Evolutionary conservation across 2,329 filamentous ascomycete species (phyloP), one percentile per base, ranked within the genome.

Genomic region (Geosmithia flava): DNA sequence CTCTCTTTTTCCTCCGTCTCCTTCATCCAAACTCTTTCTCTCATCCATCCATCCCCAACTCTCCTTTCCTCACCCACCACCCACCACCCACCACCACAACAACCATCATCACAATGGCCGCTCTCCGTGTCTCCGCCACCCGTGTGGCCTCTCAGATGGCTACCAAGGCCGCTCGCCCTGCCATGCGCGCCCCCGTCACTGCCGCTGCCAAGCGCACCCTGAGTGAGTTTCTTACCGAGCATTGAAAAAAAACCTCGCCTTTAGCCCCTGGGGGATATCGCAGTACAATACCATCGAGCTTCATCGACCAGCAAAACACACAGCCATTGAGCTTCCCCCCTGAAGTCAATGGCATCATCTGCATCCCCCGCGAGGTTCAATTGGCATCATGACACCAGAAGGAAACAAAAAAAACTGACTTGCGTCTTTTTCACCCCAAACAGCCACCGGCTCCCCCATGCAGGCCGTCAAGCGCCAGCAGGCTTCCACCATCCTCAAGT

Each of bases 61-160:
- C 52, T 51, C 53, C 47, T 50, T 51, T 51, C 55, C 50, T 48
- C 47, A 65, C 6, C 11, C 33, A 37, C 33, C 33, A 37, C 33
- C 33, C 5, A 6, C 33, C 33, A 37, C 33, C 63, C 66, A 65
- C 62, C 58, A 63, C 56, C 41, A 20, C 41, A n/a, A 10, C 33
- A 72, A 69, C 74, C 74, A 71, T 81, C 78, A 79, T 81, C 78
- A 79, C 78, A 87, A 89, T 89, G 85, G 81, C 84, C 70, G 81
- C 84, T 70, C 74, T 80, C 69, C 84, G 85, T 74, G 77, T 87
- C 69, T 76, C 87, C 72, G 80, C 84, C 68, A 82, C 83, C 65
- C 81, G 85, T 70, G 77, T 88, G 75, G 82, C 83, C 70, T 76
- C 80, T 67, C 78, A 83, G 72, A 83, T 84, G 80, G 80, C 81